Base-by-base conservation (phyloP, 352 stramenopile species). In the Pythium utonaiense region DNA sequence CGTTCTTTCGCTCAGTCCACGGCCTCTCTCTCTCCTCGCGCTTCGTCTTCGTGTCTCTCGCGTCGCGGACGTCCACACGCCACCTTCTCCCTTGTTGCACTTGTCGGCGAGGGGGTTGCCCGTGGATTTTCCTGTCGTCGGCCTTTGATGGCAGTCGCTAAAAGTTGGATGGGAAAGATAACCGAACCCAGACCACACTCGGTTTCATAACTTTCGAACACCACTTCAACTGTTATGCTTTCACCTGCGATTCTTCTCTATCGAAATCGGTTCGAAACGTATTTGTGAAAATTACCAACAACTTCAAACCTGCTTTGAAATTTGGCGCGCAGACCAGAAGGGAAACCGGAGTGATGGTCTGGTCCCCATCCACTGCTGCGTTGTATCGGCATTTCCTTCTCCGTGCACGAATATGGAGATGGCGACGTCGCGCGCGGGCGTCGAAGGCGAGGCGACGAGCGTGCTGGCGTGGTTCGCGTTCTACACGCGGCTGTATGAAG, bases 251-350 rank as follows among this genome's bases (percentile, higher is more conserved):
- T 3, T 14, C 7, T 3, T 16, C 19, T 3, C n/a, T 33, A 59
- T 36, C 38, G 10, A 25, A 49, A 44, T 53, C 38, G 25, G 47
- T 60, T 66, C 10, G 56, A 48, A 60, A 58, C 36, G 31, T 60
- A 41, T 40, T n/a, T 64, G 61, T 64, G 42, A 70, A 66, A 61
- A 61, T 70, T 70, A 22, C 56, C 36, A 54, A 50, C 57, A 62
- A 65, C 63, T 70, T 70, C 63, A 71, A 71, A 71, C 28, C 22
- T 44, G 44, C 24, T 57, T 63, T 28, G 28, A 19, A 38, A 33
- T 65, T 66, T 64, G 62, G 54, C 50, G 64, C 57, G 62, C 51
- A 16, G 50, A 57, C 25, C 54, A 44, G 3, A 21, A 0, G 3
- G n/a, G 27, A 45, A 60, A 45, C n/a, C 12, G 40, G 62, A 70